A percentile compares a stretch with the other conserved stretches of the same genome.
Evolutionary conservation across 2,329 filamentous ascomycete genomes (phyloP).

Genomic region (Aspergillus ruber): DNA sequence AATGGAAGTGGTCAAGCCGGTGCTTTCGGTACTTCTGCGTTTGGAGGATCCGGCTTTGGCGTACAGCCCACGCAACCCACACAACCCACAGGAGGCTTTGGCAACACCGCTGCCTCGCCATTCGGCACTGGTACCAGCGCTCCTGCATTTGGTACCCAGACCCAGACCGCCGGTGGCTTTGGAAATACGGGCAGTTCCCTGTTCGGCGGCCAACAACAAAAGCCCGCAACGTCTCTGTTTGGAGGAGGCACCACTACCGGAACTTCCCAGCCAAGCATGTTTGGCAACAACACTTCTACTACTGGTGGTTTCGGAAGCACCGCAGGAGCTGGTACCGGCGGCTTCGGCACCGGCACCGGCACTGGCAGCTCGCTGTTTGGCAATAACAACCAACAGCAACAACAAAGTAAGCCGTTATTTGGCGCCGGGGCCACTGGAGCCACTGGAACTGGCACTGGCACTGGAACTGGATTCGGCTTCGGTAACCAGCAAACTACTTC

Average conservation of each 20-base stretch:
- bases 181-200: constrained; percentile 33
- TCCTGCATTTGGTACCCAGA: constrained; percentile 38
- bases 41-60: constrained; percentile 43
- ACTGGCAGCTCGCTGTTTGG: constrained; percentile 40
- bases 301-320: constrained; percentile 24
- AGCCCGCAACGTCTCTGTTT: constrained; percentile 35
- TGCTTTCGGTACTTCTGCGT: constrained; percentile 68
- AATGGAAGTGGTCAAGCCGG: constrained; percentile 74
- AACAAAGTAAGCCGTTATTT: constrained; percentile 32
- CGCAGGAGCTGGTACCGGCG: constrained; percentile 18
- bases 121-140: constrained; percentile 34
- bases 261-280: constrained; percentile 32
- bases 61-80: neutral
- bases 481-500: constrained; percentile 33
- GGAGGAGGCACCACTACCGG: constrained; percentile 22
- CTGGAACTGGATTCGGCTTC: constrained; percentile 33
- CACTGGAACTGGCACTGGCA: constrained; percentile 22
- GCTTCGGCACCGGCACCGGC: constrained; percentile 23
- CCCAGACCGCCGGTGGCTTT: constrained; percentile 35
- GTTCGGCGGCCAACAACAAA: constrained; percentile 35
- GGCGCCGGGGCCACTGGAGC: constrained; percentile 24
- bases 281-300: constrained; percentile 34
- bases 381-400: constrained; percentile 27
- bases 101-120: constrained; percentile 35
- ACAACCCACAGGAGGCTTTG: constrained; percentile 34